Base-by-base conservation (phyloP, 805 yeast species). In the Pichia ethanolica region DNA sequence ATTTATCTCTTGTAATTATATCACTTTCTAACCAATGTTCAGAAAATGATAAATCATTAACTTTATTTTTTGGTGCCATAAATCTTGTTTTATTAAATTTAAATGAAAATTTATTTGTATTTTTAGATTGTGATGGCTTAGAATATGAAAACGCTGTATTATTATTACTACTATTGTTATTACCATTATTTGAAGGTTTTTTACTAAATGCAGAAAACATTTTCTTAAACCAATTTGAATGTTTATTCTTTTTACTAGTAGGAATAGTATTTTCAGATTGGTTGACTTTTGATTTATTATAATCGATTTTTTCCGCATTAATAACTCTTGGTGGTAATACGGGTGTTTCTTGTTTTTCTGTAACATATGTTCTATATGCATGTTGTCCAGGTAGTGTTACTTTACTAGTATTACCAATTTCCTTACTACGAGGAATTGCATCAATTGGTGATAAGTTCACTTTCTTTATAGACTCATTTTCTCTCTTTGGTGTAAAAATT, bases 221-320 rank as follows among this genome's bases (percentile, higher is more conserved):
- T 38, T 60, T 51, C 27, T 46, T 51, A 13, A 60, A 52, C 64
- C 64, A 60, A 34, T 51, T 59, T 5, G 62, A 58, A 45, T 54
- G 34, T 5, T 32, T 51, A 39, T 4, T 34, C 28, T 14, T 30
- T 36, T 27, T 8, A 35, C n/a, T 12, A n/a, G n/a, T 6, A 20
- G 12, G 4, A 32, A 12, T 25, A 10, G 38, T 25, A 30, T 30
- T 30, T 30, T 30, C 32, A 30, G 11, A 10, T 13, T 25, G 39
- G 33, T 30, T 8, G 26, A n/a, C 14, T 7, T 38, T 32, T 26
- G 14, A 20, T 33, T 34, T 33, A 12, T 27, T 26, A 5, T 39
- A n/a, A 11, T 30, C 8, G 34, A 28, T 25, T 38, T 5, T 28
- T 6, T 26, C 27, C 10, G 41, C 7, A 38, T 14, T 14, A 14